Base-by-base conservation (phyloP, 225 moss, liverwort and hornwort genomes). In the Pleurozium schreberi region DNA sequence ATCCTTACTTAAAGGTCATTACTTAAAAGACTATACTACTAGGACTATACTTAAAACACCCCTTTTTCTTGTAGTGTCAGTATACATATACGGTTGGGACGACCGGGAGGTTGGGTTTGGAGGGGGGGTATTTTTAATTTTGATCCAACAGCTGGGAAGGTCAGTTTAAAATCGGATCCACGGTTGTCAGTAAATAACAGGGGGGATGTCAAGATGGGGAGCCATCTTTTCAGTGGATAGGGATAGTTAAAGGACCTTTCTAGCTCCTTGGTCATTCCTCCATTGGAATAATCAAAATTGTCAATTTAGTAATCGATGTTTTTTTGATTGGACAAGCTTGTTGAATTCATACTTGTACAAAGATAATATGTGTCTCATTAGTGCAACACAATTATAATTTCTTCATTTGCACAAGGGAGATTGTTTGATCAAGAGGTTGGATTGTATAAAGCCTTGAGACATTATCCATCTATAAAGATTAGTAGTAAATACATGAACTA, bases 241-340 rank as follows among this genome's bases (percentile, higher is more conserved):
- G n/a, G n/a, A n/a, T n/a, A n/a, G 1, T 26, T 42, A 15, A 70
- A 8, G 3, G 8, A 40, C 15, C 16, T 26, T 71, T 16, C 8
- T 1, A 71, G 3, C 0, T 27, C 43, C 16, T 6, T 5, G 2
- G 1, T 0, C 5, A 43, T 9, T 71, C 6, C 2, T 17, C 2
- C 27, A 71, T 16, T 71, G 1, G 17, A 71, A 71, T 17, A 43
- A 27, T 22, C 27, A 71, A 43, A 16, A 43, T 27, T 71, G 8
- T 43, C 4, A 3, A 16, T 70, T 70, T 1, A 70, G 3, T 42
- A 4, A 8, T 68, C 1, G 2, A 1, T 23, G 21, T 7, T 42
- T 42, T 69, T 1, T 40, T 69, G 4, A 69, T 69, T 69, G 18
- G n/a, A 1, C 11, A 1, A 2, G 7, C 4, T 67, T 66, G 3